phyloP scores from a whole-genome alignment of 257 asterid species.

The Prunella vulgaris region DNA sequence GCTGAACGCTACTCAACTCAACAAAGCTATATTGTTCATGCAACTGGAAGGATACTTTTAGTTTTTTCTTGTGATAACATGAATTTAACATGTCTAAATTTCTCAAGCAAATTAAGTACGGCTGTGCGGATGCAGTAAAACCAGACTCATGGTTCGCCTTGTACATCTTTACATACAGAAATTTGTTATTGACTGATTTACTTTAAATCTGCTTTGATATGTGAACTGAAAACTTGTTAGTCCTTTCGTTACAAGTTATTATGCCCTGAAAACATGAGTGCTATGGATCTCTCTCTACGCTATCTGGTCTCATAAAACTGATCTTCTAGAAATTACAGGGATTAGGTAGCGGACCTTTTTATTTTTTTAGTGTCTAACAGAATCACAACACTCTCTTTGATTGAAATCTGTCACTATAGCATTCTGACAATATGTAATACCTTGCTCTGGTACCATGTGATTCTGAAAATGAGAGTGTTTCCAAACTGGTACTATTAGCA shows the following conservation, averaged over 20 bases:
- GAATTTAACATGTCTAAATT: not conserved
- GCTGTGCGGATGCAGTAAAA: no score
- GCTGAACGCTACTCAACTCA: not conserved
- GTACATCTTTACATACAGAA: not conserved
- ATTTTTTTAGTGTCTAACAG: not conserved
- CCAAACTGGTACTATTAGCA: conserved; percentile 9
- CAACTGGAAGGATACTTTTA: not conserved
- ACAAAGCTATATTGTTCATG: not conserved
- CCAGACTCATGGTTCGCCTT: not conserved
- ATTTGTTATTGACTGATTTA: not conserved
- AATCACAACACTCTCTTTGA: not conserved
- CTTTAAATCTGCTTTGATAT: conserved; percentile 10
- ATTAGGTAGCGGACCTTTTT: not conserved
- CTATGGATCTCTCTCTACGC: not conserved
- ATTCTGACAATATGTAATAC: not conserved
- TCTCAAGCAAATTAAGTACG: not conserved
- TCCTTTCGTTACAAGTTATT: no score
- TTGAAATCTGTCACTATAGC: conserved; percentile 6
- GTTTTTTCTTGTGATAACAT: not conserved
- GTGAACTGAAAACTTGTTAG: no score
- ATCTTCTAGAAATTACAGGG: conserved; percentile 8
- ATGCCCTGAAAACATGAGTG: not conserved
- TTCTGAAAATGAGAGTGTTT: not conserved
- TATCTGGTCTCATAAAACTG: not conserved
- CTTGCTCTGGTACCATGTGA: not conserved